phyloP scores from a whole-genome alignment of 78 protist species.

The Chrysochromulina tobinii region DNA sequence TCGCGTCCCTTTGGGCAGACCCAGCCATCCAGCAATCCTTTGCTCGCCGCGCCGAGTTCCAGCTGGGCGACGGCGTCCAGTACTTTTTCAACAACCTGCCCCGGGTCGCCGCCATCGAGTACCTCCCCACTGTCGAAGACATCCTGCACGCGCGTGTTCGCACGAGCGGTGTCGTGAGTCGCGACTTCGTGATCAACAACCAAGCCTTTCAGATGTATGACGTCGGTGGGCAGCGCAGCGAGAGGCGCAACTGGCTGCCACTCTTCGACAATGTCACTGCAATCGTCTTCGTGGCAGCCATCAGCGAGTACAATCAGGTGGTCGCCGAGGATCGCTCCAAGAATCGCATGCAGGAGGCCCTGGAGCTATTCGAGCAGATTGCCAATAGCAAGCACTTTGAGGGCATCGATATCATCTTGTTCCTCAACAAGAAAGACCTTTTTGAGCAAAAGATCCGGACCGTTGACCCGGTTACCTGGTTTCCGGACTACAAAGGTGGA shows the following conservation, averaged over 20 bases:
- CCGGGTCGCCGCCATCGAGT: slow-evolving; percentile 65
- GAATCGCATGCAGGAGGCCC: not conserved
- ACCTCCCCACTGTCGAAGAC: slow-evolving; percentile 87
- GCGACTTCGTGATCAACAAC: not conserved
- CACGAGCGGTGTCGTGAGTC: slow-evolving; percentile 82
- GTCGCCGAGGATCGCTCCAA: not conserved
- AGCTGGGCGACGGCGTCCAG: slow-evolving; percentile 84
- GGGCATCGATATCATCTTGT: not conserved
- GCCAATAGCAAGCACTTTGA: not conserved
- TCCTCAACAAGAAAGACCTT: not conserved
- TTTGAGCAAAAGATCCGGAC: not conserved
- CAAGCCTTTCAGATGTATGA: slow-evolving; percentile 45
- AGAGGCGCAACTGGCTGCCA: slow-evolving; percentile 77
- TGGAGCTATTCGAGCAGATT: slow-evolving; percentile 28
- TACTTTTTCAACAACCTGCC: slow-evolving; percentile 68
- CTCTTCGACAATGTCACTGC: slow-evolving; percentile 81
- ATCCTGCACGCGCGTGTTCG: slow-evolving; percentile 87
- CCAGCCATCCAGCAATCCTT: slow-evolving; percentile 71
- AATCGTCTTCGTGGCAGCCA: slow-evolving; percentile 73
- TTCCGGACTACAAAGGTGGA: slow-evolving; percentile 1
- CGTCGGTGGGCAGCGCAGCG: slow-evolving; percentile 86
- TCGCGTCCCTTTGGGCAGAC: slow-evolving; percentile 82
- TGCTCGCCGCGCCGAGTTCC: slow-evolving; percentile 75
- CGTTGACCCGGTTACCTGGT: not conserved
- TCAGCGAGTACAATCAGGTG: slow-evolving; percentile 54